Evolutionary conservation across 2,329 filamentous ascomycete species (phyloP), one percentile per base, ranked within the genome.

Genomic region (Paecilomyces sp.): DNA sequence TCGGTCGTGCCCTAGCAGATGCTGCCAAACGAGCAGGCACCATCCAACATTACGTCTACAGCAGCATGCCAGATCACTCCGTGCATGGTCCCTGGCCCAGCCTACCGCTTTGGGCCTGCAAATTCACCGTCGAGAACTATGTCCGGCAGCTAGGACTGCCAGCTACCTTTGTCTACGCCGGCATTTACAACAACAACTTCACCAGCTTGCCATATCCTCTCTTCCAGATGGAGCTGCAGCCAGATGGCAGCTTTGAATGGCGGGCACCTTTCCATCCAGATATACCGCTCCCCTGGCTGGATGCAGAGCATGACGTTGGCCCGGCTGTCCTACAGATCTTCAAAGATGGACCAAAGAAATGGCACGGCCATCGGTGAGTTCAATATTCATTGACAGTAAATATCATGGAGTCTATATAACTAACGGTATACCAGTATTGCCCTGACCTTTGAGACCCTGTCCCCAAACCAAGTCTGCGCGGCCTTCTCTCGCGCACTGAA

Each of bases 121-220:
- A 99, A 76, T 92, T 95, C 75, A 88, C 90, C 56, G 89, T 97
- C 51, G 94, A 97, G 76, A 89, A 94, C 58, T 96, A 97, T 74
- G 84, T 97, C 57, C 86, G 90, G 60, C 85, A 91, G 71, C 84
- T 96, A 50, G 87, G 87, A 9, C 81, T 97, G 11, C 91, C 91
- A 0, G 87, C 92, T 0, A 97, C 93, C 0, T 97, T 96, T 74
- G 88, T 97, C 65, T 97, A 97, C 76, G 91, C 92, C 9, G 94
- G 93, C 61, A 97, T 97, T 68, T 99, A 97, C 81, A 96, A 97
- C 82, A 97, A 97, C 77, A 97, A 99, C 74, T 99, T 97, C 77
- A 97, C 93, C 31, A 94, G 90, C 54, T 82, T 97, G 33, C 87
- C 86, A 1, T 97, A 96, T 71, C 94, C 94, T 1, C 82, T 97